A percentile compares a stretch with the other conserved stretches of the same genome.
Conservation (phyloP, 129 eudicot genomes). For the Helichrysum umbraculigerum region DNA sequence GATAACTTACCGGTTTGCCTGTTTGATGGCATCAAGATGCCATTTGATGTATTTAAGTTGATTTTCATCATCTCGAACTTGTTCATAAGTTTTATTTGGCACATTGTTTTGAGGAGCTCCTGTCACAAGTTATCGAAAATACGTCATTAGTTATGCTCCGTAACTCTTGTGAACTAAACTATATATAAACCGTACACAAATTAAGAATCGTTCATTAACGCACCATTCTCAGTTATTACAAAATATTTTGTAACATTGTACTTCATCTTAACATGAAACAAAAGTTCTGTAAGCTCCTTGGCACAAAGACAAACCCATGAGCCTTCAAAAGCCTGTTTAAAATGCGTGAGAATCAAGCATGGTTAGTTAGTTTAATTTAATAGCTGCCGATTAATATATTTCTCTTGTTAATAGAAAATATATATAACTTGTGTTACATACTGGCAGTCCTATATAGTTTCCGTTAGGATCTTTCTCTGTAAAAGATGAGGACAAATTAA, state of each 20-base stretch:
- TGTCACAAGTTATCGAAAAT: conserved; percentile 8
- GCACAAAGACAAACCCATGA: conserved; percentile 40
- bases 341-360: not conserved
- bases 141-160: not conserved
- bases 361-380: not conserved
- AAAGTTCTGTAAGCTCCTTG: conserved; percentile 21
- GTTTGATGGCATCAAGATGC: conserved; percentile 27
- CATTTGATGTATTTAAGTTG: conserved; percentile 23
- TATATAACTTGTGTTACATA: not conserved
- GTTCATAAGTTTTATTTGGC: conserved; percentile 20
- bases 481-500: no score
- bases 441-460: conserved; percentile 21
- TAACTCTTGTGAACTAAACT: no score
- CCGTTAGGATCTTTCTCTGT: no score
- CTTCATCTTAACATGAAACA: not conserved
- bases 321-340: conserved; percentile 17
- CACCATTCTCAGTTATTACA: conserved; percentile 37
- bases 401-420: not conserved
- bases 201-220: not conserved
- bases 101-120: conserved; percentile 18
- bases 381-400: not conserved
- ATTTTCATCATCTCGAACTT: conserved; percentile 25
- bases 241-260: conserved; percentile 6
- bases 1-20: not conserved
- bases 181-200: no score